Conservation (phyloP, 2,329 filamentous ascomycete genomes). For the Chlorencoelia australis region DNA sequence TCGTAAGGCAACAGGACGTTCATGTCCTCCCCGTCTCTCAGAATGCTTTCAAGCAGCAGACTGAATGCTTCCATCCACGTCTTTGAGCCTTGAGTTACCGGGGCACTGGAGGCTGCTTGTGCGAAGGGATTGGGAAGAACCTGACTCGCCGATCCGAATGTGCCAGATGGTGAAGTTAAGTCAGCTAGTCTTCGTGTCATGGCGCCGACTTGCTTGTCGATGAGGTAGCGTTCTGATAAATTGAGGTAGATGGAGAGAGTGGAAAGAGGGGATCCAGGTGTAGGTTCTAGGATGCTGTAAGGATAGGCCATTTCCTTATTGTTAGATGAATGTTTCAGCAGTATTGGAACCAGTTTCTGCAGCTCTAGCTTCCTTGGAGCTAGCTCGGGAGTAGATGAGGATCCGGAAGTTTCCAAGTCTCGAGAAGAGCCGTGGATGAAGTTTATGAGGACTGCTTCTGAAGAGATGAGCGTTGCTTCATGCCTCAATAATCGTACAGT, state of each 20-base stretch:
- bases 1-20: constrained; percentile 47
- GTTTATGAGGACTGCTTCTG: constrained; percentile 23
- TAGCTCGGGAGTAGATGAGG: background rate
- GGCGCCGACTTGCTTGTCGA: constrained; percentile 23
- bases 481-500: constrained; percentile 23
- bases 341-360: constrained; percentile 18
- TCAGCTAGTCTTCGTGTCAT: constrained; percentile 21
- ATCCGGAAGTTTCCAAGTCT: constrained; percentile 2
- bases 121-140: constrained; percentile 18
- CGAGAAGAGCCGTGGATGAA: constrained; percentile 17
- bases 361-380: constrained; percentile 1
- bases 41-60: constrained; percentile 42
- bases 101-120: constrained; percentile 2
- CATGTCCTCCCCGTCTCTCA: constrained; percentile 52
- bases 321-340: constrained; percentile 26
- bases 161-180: constrained; percentile 20
- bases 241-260: constrained; percentile 20
- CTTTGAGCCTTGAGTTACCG: constrained; percentile 21
- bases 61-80: constrained; percentile 50
- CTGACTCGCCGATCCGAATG: constrained; percentile 22
- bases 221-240: constrained; percentile 13
- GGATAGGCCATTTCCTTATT: constrained; percentile 24
- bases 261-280: constrained; percentile 19
- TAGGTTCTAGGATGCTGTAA: constrained; percentile 23
- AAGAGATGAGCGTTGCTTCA: constrained; percentile 21